Conservation (phyloP, 1,284 basidiomycete species). For the Nidula niveotomentosa region DNA sequence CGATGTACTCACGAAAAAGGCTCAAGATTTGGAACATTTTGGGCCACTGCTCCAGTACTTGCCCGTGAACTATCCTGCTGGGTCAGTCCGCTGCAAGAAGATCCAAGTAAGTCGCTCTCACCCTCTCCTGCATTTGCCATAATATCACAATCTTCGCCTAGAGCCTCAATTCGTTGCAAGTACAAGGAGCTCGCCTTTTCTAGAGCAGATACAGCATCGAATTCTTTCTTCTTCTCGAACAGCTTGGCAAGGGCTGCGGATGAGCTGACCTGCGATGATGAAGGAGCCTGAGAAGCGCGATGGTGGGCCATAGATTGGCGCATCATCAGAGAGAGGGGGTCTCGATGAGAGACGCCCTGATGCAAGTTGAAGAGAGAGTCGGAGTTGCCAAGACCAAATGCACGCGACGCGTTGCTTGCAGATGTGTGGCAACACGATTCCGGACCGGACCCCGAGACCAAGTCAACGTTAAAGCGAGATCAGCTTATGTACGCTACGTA, state of each 20-base stretch:
- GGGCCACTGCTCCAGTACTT: constrained; percentile 78
- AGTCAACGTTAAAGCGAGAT: no score
- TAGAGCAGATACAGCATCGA: constrained; percentile 70
- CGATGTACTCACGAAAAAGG: constrained; percentile 55
- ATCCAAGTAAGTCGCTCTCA: constrained; percentile 19
- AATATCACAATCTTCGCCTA: constrained; percentile 69
- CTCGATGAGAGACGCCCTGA: no score
- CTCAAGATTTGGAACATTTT: constrained; percentile 77
- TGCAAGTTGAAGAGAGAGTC: no score
- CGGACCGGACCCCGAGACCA: not conserved
- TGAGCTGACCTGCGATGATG: constrained; percentile 37
- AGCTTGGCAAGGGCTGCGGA: constrained; percentile 54
- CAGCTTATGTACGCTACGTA: no score
- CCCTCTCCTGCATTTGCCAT: constrained; percentile 77
- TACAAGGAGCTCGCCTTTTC: constrained; percentile 63
- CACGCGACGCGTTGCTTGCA: constrained; percentile 13
- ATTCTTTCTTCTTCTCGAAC: constrained; percentile 77
- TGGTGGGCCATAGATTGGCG: constrained; percentile 54
- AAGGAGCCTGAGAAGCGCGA: constrained; percentile 46
- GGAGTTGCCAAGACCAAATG: no score
- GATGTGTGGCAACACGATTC: constrained; percentile 1
- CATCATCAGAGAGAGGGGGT: constrained; percentile 29
- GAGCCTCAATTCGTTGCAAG: constrained; percentile 62
- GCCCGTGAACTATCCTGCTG: constrained; percentile 60
- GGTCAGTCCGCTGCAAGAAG: constrained; percentile 6